A percentile compares a stretch with the other conserved stretches of the same genome.
Conservation (phyloP, 2,329 filamentous ascomycete genomes). For the Aspergillus sp. region DNA sequence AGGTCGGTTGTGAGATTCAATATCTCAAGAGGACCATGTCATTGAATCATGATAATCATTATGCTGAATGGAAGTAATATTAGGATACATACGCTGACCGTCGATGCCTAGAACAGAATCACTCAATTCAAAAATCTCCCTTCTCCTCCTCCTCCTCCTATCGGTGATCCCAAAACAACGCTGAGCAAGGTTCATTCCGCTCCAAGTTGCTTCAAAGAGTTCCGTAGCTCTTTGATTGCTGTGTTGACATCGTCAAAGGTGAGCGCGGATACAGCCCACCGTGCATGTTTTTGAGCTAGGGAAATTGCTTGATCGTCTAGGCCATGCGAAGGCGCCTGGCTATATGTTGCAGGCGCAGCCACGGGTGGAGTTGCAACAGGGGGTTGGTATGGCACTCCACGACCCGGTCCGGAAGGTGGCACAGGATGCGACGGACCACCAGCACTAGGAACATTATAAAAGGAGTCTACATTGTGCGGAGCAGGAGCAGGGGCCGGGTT, state of each 20-base stretch:
- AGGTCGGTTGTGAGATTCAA: neutral
- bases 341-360: constrained; percentile 19
- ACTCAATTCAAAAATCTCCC: neutral
- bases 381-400: constrained; percentile 19
- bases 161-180: neutral
- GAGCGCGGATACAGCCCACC: constrained; percentile 93
- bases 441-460: constrained; percentile 20
- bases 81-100: neutral
- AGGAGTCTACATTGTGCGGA: constrained; percentile 23
- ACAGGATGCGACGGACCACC: constrained; percentile 22
- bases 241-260: constrained; percentile 96
- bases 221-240: constrained; percentile 78
- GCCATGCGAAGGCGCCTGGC: constrained; percentile 27
- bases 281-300: constrained; percentile 89
- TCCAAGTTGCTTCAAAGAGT: constrained; percentile 70
- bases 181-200: constrained; percentile 48
- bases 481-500: constrained; percentile 16
- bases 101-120: neutral
- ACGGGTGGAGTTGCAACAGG: constrained; percentile 22
- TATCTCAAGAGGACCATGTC: neutral
- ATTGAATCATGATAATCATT: neutral
- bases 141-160: neutral
- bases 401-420: constrained; percentile 17
- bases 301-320: constrained; percentile 71
- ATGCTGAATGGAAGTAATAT: neutral